Conservation (phyloP, 192 early-diverging fungal genomes). For the Linnemannia schmuckeri region DNA sequence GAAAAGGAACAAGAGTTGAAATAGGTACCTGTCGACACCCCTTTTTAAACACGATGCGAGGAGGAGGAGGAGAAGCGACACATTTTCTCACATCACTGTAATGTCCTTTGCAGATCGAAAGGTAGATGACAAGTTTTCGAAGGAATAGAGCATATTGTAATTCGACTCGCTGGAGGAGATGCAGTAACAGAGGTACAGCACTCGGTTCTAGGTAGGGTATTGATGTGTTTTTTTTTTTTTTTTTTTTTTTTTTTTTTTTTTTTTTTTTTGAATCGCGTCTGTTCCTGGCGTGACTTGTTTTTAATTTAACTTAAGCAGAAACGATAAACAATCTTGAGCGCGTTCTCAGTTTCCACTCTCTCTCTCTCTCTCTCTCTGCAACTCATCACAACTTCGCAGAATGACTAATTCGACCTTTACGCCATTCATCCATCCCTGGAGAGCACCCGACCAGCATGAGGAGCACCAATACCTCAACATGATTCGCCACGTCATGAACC, state of each 20-base stretch:
- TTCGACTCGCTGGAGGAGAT: no score
- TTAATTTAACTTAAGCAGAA: neutral
- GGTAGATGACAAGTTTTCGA: no score
- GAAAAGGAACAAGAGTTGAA: neutral
- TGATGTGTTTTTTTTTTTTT: neutral
- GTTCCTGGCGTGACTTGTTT: neutral
- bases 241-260: neutral
- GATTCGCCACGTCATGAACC: constrained; percentile 75
- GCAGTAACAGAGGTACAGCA: no score
- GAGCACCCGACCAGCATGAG: constrained; percentile 63
- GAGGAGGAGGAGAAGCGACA: no score
- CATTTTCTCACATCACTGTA: no score
- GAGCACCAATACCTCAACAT: constrained; percentile 93
- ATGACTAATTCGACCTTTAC: constrained; percentile 46
- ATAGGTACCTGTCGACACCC: no score
- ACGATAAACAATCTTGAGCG: neutral
- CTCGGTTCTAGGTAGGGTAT: neutral
- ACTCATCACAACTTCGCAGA: neutral
- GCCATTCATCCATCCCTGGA: constrained; percentile 49
- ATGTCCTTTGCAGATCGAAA: no score
- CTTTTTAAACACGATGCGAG: no score
- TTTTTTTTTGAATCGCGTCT: neutral
- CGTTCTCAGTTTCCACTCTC: neutral
- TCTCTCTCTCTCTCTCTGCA: neutral
- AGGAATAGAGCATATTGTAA: no score